Evolutionary conservation across 1,284 basidiomycete species (phyloP).

Genomic region (Leccinum subrobustum): DNA sequence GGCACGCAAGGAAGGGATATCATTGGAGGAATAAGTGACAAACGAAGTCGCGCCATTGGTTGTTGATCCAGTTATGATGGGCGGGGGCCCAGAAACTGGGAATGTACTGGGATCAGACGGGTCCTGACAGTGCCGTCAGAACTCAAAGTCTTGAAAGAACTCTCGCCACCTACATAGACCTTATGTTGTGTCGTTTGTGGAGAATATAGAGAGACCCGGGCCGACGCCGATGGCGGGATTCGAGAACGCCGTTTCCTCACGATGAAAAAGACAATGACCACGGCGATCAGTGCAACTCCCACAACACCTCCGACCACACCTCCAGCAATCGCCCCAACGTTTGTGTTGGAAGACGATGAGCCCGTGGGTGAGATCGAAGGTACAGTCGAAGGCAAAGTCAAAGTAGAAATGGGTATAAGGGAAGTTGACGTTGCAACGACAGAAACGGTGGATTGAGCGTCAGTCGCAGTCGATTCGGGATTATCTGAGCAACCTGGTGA

Average conservation of each 20-base stretch:
- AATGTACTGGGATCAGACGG: slow-evolving; percentile 36
- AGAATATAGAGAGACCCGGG: slow-evolving; percentile 5
- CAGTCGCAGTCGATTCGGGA: slow-evolving; percentile 29
- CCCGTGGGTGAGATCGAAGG: background rate
- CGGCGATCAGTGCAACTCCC: slow-evolving; percentile 30
- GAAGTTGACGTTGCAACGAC: background rate
- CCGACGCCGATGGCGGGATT: slow-evolving; percentile 10
- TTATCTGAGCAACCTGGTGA: slow-evolving; percentile 18
- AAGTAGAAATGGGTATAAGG: background rate
- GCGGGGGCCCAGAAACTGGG: slow-evolving; percentile 24
- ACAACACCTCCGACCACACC: slow-evolving; percentile 42
- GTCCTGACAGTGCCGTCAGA: slow-evolving; percentile 23
- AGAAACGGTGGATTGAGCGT: slow-evolving; percentile 21
- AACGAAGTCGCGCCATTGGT: slow-evolving; percentile 1
- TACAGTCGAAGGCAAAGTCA: background rate
- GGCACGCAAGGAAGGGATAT: slow-evolving; percentile 1
- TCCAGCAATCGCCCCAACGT: slow-evolving; percentile 30
- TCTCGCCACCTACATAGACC: slow-evolving; percentile 28
- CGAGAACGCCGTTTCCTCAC: slow-evolving; percentile 30
- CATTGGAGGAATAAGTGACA: slow-evolving; percentile 12
- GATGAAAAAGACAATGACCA: slow-evolving; percentile 26
- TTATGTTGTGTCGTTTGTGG: slow-evolving; percentile 24
- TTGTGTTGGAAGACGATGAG: background rate
- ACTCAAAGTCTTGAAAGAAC: background rate
- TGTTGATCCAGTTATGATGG: slow-evolving; percentile 11